Evolutionary conservation across 140 eudicot species (phyloP).

Genomic region (Oenanthe javanica): DNA sequence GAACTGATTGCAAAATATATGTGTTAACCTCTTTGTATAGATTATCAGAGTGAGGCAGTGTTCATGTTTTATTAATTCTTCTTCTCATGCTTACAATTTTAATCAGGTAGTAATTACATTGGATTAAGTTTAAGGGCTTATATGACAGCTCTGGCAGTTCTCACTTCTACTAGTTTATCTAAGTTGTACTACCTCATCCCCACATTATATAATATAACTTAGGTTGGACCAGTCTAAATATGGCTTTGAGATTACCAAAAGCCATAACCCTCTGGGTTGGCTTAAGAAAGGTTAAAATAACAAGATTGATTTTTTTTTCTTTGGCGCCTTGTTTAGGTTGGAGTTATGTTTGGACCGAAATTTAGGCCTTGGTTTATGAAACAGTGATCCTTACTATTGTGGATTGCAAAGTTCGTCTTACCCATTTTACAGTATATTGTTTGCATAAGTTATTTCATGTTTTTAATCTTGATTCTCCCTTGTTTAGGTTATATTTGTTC

Average conservation of each 20-base stretch:
- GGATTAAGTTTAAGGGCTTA: background rate
- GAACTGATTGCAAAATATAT: background rate
- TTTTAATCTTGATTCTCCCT: background rate
- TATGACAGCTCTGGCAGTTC: background rate
- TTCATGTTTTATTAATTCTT: background rate
- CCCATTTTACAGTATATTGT: background rate
- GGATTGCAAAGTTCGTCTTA: background rate
- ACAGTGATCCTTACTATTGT: background rate
- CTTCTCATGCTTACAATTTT: background rate
- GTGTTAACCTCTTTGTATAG: background rate
- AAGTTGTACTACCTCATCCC: background rate
- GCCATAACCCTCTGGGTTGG: background rate
- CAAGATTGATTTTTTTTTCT: background rate
- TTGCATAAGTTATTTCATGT: background rate
- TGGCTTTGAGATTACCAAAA: background rate
- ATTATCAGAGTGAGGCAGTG: background rate
- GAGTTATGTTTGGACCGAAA: background rate
- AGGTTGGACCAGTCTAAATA: background rate
- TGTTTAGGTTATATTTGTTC: slow-evolving; percentile 77
- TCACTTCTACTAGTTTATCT: background rate
- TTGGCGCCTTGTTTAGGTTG: background rate
- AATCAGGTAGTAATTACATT: background rate
- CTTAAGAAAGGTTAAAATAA: background rate
- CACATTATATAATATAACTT: background rate
- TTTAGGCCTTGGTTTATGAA: background rate